phyloP scores from a whole-genome alignment of 2,329 filamentous ascomycete genomes.

The Cytospora schulzeri region DNA sequence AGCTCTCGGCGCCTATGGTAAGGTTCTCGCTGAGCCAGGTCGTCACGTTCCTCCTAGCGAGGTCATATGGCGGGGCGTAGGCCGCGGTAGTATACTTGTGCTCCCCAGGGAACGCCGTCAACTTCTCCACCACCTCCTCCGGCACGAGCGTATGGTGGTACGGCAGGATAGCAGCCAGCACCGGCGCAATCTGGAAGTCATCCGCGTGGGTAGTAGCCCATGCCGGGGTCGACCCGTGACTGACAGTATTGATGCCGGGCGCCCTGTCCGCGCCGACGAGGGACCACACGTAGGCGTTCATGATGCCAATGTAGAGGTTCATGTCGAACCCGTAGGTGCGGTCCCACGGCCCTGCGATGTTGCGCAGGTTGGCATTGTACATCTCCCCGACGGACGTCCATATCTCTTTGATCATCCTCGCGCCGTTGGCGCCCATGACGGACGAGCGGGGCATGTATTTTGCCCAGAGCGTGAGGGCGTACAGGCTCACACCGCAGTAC shows the following conservation, averaged over 20 bases:
- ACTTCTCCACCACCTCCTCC: constrained; percentile 40
- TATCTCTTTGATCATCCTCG: constrained; percentile 53
- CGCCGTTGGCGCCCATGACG: constrained; percentile 54
- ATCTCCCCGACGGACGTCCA: constrained; percentile 56
- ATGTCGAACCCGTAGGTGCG: constrained; percentile 65
- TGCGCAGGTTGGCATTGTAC: constrained; percentile 61
- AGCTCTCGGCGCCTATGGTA: constrained; percentile 62
- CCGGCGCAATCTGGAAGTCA: constrained; percentile 60
- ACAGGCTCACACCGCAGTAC: constrained; percentile 64
- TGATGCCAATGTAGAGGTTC: constrained; percentile 61
- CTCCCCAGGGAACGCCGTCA: constrained; percentile 54
- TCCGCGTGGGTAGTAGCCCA: constrained; percentile 60
- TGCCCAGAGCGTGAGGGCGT: constrained; percentile 58
- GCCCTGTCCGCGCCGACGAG: constrained; percentile 52
- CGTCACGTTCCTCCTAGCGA: constrained; percentile 58
- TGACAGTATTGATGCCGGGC: constrained; percentile 39
- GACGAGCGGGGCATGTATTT: constrained; percentile 60
- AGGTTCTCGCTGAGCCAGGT: constrained; percentile 59
- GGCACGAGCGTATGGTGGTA: constrained; percentile 52
- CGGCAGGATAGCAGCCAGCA: constrained; percentile 56
- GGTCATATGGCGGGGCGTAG: constrained; percentile 61
- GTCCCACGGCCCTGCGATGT: constrained; percentile 67
- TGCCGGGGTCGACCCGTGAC: constrained; percentile 33
- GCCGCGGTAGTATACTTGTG: constrained; percentile 55
- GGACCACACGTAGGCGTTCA: constrained; percentile 62